Evolutionary conservation across 768 basidiomycete genomes (phyloP).

Genomic region (Sporobolomyces pararoseus): DNA sequence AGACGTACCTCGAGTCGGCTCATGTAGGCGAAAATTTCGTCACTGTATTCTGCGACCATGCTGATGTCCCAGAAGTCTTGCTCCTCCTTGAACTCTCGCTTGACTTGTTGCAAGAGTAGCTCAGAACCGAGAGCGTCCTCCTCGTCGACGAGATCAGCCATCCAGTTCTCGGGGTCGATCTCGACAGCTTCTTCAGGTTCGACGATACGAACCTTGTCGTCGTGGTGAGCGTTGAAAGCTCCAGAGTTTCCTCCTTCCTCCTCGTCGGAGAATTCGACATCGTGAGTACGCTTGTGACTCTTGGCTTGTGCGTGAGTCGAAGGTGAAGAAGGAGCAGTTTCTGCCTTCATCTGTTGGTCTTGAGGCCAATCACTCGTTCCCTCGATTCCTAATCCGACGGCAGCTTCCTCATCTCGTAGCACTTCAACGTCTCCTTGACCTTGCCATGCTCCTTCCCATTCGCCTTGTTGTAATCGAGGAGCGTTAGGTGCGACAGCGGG

Average conservation of each 20-base stretch:
- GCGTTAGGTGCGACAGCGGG: conserved; percentile 10
- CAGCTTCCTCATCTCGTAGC: conserved; percentile 10
- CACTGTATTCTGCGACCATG: conserved; percentile 98
- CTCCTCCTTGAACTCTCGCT: conserved; percentile 64
- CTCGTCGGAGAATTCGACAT: conserved; percentile 31
- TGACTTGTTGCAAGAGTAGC: conserved; percentile 63
- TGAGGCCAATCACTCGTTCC: conserved; percentile 10
- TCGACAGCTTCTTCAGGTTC: conserved; percentile 34
- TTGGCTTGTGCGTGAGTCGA: conserved; percentile 7
- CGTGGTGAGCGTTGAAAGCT: conserved; percentile 15
- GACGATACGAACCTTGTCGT: conserved; percentile 40
- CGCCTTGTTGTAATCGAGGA: conserved; percentile 30
- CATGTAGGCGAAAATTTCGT: conserved; percentile 98
- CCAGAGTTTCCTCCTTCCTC: conserved; percentile 1
- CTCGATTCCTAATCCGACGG: conserved; percentile 22
- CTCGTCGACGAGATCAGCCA: conserved; percentile 45
- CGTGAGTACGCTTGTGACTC: conserved; percentile 28
- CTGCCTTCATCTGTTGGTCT: conserved; percentile 27
- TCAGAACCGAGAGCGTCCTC: conserved; percentile 48
- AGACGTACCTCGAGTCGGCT: conserved; percentile 76
- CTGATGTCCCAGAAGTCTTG: conserved; percentile 76
- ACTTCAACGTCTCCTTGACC: not conserved
- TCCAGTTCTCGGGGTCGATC: conserved; percentile 52
- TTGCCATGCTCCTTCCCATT: conserved; percentile 25
- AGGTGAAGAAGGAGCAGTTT: conserved; percentile 12